Base-by-base conservation (phyloP, 2,329 filamentous ascomycete species). In the Cladosporium sp. region DNA sequence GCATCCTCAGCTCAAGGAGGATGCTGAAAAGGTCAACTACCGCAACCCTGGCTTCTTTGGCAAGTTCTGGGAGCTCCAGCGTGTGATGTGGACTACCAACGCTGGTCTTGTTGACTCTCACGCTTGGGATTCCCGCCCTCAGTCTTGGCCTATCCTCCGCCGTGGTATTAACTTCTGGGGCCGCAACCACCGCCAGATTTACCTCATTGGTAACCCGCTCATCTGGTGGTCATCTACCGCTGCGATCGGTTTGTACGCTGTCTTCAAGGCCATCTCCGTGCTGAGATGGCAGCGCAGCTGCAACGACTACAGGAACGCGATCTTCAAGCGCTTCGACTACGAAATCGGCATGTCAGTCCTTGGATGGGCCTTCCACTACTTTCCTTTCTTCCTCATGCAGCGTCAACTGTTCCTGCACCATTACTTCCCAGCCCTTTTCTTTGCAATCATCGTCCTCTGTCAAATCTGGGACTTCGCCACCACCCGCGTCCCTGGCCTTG, bases 111-210 rank as follows among this genome's bases (percentile, higher is more conserved):
- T 93, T 22, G 93, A 98, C 66, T 95, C 91, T 14, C 93, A 98
- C 68, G 89, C 91, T 49, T 98, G 95, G 93, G 93, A 98, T 69
- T 97, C 93, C 43, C 87, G 93, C 43, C 93, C 93, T 32, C 82
- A 84, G 33, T 92, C 90, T 6, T 98, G 93, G 93, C 93, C 93
- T 18, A 81, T 95, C 53, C 82, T 98, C 49, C 83, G 83, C 61
- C 89, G 93, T 57, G 93, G 93, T 64, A 98, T 98, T 79, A 98
- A 98, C 77, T 98, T 98, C 79, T 98, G 93, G 93, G 90, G 92
- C 60, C 90, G 87, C 65, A 81, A 96, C 65, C 80, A 95, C 70
- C 89, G 90, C 56, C 93, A 98, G 70, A 90, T 98, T 62, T 98
- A 98, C 71, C 84, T 98, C 16, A 85, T 96, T 53, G 93, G 93